Conservation (phyloP, 139 green algal genomes). For the Penium margaritaceum region DNA sequence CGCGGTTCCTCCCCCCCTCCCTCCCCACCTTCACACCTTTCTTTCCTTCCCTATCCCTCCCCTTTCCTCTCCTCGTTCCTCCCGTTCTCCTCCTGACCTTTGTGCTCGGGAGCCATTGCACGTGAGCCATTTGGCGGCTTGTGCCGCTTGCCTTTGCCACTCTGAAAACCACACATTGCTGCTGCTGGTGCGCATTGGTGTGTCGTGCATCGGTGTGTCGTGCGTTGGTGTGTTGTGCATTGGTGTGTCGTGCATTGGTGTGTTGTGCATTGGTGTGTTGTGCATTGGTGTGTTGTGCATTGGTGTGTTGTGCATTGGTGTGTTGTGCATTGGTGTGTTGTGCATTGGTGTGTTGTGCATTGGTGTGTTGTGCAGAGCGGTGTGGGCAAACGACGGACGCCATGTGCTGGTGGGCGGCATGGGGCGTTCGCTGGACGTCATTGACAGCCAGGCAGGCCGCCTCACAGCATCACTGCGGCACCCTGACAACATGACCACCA, state of each 20-base stretch:
- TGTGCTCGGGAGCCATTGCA: neutral
- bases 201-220: neutral
- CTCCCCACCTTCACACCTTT: neutral
- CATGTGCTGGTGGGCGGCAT: constrained; percentile 53
- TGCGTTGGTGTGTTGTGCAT: neutral
- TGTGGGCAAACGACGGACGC: constrained; percentile 35
- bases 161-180: neutral
- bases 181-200: neutral
- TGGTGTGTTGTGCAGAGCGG: constrained; percentile 5
- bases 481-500: constrained; percentile 51
- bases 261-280: neutral
- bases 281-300: constrained; percentile 25
- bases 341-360: no score
- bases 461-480: constrained; percentile 47
- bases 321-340: no score
- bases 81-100: neutral
- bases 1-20: no score
- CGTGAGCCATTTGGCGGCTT: neutral
- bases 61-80: constrained; percentile 7
- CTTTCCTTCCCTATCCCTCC: neutral
- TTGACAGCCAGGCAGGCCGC: neutral
- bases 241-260: no score
- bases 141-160: neutral
- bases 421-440: constrained; percentile 49
- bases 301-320: neutral